phyloP scores from a whole-genome alignment of 768 basidiomycete species.

The Auriscalpium microsporum region DNA sequence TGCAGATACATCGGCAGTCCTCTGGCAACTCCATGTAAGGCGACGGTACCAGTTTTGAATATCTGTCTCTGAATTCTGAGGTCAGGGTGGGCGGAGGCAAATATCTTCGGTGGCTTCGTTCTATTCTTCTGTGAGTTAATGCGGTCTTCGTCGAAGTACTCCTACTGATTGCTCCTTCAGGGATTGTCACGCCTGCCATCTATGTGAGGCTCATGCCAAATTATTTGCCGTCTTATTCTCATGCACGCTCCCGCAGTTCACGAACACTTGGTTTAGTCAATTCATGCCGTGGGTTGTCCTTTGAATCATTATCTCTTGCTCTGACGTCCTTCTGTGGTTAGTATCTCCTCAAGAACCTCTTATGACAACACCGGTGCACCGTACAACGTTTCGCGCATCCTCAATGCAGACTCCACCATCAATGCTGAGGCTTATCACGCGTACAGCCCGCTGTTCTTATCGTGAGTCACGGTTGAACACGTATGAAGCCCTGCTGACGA shows the following conservation, averaged over 20 bases:
- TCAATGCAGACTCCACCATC: constrained; percentile 45
- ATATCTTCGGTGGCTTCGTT: constrained; percentile 79
- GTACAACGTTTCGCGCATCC: constrained; percentile 62
- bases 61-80: constrained; percentile 20
- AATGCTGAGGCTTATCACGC: constrained; percentile 43
- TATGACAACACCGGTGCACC: constrained; percentile 68
- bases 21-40: constrained; percentile 1
- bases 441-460: constrained; percentile 56
- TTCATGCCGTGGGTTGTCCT: not conserved
- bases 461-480: constrained; percentile 17
- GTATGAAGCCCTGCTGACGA: no score
- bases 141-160: not conserved
- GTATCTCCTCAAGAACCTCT: constrained; percentile 15
- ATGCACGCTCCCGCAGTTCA: constrained; percentile 29
- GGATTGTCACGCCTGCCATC: constrained; percentile 73
- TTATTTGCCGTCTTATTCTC: not conserved
- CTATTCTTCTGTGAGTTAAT: constrained; percentile 59
- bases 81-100: constrained; percentile 96
- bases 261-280: constrained; percentile 42
- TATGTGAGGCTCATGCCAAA: constrained; percentile 32
- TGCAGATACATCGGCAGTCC: constrained; percentile 51
- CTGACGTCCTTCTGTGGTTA: not conserved
- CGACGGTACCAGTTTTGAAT: no score
- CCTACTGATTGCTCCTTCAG: not conserved
- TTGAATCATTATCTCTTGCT: not conserved